Percentiles rank a stretch among this genome's conserved stretches.
Conservation (phyloP, 345 rosid genomes). For the Carallia brachiata region DNA sequence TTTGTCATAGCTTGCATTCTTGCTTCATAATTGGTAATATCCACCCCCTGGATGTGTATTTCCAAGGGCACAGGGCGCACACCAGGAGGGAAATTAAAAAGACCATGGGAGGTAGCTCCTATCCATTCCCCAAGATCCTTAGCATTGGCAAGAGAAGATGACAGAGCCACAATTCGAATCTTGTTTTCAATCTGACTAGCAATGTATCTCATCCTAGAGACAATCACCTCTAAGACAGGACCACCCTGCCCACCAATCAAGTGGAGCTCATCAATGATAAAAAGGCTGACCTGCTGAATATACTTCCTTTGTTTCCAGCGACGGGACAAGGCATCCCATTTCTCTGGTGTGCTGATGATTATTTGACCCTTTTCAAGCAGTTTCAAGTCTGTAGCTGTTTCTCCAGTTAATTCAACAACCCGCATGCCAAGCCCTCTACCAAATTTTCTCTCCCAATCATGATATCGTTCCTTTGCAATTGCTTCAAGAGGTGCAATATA, state of each 20-base stretch:
- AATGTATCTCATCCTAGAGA: constrained; percentile 89
- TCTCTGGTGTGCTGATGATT: constrained; percentile 85
- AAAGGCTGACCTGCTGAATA: constrained; percentile 85
- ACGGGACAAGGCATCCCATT: constrained; percentile 95
- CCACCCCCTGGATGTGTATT: constrained; percentile 88
- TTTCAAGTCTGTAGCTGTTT: constrained; percentile 73
- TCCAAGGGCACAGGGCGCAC: constrained; percentile 96
- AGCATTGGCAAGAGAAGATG: constrained; percentile 95
- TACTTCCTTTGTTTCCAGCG: constrained; percentile 75
- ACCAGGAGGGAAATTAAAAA: constrained; percentile 83
- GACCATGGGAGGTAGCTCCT: constrained; percentile 85
- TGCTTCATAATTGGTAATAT: constrained; percentile 81
- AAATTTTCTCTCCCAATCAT: constrained; percentile 85
- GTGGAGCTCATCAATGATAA: constrained; percentile 87
- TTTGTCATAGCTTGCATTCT: constrained; percentile 97
- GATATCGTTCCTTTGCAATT: constrained; percentile 71
- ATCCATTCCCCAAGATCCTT: constrained; percentile 97
- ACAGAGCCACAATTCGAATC: constrained; percentile 81
- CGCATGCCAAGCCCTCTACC: constrained; percentile 76
- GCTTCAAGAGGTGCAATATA: constrained; percentile 90
- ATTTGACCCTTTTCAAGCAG: constrained; percentile 83
- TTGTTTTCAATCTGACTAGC: constrained; percentile 72
- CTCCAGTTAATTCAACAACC: constrained; percentile 83
- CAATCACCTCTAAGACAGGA: constrained; percentile 81
- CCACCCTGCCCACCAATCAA: constrained; percentile 92